A percentile compares a stretch with the other conserved stretches of the same genome.
Conservation (phyloP, 257 asterid species). For the Nemophila menziesii region DNA sequence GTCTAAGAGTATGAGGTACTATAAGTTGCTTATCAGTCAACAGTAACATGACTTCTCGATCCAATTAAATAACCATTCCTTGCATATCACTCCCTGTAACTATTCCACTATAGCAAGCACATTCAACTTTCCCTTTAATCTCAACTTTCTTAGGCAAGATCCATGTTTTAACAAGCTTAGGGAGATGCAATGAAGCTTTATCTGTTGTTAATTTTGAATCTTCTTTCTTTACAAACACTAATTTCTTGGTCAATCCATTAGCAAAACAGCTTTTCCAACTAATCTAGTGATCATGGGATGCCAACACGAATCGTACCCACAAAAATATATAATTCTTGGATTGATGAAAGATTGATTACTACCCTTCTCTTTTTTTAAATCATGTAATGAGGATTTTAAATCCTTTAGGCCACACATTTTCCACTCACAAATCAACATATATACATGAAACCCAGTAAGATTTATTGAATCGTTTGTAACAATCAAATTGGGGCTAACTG, state of each 20-base stretch:
- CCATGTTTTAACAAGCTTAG: conserved; percentile 21
- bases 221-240: conserved; percentile 43
- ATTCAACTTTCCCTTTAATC: conserved; percentile 43
- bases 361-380: conserved; percentile 13
- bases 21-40: conserved; percentile 47
- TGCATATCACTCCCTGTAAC: conserved; percentile 66
- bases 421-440: conserved; percentile 58
- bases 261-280: conserved; percentile 30
- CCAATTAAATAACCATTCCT: conserved; percentile 83
- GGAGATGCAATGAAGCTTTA: conserved; percentile 35
- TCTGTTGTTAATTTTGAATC: conserved; percentile 45
- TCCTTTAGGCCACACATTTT: conserved; percentile 31
- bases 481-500: conserved; percentile 49
- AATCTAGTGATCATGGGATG: conserved; percentile 50
- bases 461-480: conserved; percentile 19
- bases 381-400: conserved; percentile 15
- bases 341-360: conserved; percentile 38
- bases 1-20: conserved; percentile 74
- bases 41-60: conserved; percentile 47
- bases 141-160: conserved; percentile 5
- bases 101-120: conserved; percentile 56
- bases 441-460: conserved; percentile 55
- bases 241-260: conserved; percentile 53
- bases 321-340: conserved; percentile 37
- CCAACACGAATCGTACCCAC: conserved; percentile 65